Evolutionary conservation across 495 filamentous ascomycete genomes (phyloP).

Genomic region (Neurospora pannonica): DNA sequence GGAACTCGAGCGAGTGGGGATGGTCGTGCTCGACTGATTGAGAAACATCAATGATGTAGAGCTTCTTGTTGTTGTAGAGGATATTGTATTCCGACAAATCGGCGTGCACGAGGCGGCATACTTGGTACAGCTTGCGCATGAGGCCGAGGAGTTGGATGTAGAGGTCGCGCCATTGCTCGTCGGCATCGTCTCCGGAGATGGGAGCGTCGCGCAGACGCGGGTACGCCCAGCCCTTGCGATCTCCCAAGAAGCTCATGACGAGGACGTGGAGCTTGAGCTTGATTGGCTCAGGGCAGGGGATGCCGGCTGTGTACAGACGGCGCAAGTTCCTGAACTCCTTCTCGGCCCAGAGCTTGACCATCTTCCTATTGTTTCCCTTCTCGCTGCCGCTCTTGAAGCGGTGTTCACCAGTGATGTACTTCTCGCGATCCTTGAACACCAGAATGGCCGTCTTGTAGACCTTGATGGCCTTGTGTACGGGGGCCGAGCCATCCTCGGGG

Average conservation of each 20-base stretch:
- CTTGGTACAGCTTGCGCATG: slow-evolving; percentile 87
- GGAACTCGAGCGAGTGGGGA: slow-evolving; percentile 79
- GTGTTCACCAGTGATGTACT: slow-evolving; percentile 89
- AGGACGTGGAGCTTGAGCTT: slow-evolving; percentile 82
- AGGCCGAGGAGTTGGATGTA: slow-evolving; percentile 78
- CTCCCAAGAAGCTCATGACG: slow-evolving; percentile 87
- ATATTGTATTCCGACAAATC: slow-evolving; percentile 97
- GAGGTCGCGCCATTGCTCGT: slow-evolving; percentile 65
- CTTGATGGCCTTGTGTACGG: slow-evolving; percentile 69
- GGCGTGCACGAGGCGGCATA: slow-evolving; percentile 83
- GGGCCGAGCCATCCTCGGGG: slow-evolving; percentile 22
- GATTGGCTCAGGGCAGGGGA: slow-evolving; percentile 83
- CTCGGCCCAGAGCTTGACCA: slow-evolving; percentile 97
- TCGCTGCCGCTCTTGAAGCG: slow-evolving; percentile 67
- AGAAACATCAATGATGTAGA: slow-evolving; percentile 95
- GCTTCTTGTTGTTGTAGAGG: slow-evolving; percentile 71
- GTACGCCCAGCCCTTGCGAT: slow-evolving; percentile 74
- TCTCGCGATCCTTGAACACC: slow-evolving; percentile 93
- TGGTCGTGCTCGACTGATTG: slow-evolving; percentile 96
- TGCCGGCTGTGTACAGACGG: slow-evolving; percentile 69
- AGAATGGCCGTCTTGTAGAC: slow-evolving; percentile 96
- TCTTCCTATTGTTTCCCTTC: slow-evolving; percentile 84
- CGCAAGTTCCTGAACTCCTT: slow-evolving; percentile 95
- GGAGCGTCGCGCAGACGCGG: slow-evolving; percentile 58
- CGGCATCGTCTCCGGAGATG: slow-evolving; percentile 41